These are phyloP conservation scores for Leucocoprinus sp. DNA, from an alignment of 768 basidiomycete genomes.

Conservation along the genomic window DNA sequence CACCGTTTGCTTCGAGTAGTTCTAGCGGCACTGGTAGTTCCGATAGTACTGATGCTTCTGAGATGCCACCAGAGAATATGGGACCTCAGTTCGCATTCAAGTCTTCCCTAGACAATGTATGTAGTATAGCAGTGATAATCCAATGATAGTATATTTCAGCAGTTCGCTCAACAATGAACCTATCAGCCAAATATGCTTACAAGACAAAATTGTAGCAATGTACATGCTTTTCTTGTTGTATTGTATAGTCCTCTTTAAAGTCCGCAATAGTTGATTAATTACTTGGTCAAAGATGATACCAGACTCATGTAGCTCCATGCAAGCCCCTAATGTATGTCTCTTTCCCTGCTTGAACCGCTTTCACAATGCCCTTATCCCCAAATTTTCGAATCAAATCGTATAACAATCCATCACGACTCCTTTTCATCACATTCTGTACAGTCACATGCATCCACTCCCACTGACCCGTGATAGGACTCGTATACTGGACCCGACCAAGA, in stretches of 20 bases:
- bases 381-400: constrained; percentile 24
- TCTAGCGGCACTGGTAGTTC: too few species aligned
- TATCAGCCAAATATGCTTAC: background rate
- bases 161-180: constrained; percentile 32
- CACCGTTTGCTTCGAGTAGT: too few species aligned
- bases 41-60: too few species aligned
- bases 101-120: too few species aligned
- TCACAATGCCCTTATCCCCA: constrained; percentile 19
- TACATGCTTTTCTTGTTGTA: background rate
- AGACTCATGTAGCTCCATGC: too few species aligned
- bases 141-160: constrained; percentile 41
- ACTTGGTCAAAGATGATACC: too few species aligned
- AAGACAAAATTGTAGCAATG: constrained; percentile 5
- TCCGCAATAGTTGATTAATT: too few species aligned
- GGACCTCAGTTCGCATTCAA: too few species aligned
- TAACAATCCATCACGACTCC: constrained; percentile 28
- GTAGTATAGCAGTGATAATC: too few species aligned
- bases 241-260: too few species aligned
- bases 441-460: constrained; percentile 29
- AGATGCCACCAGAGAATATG: too few species aligned
- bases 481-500: constrained; percentile 28
- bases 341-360: constrained; percentile 18
- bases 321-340: constrained; percentile 1
- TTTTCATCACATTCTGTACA: constrained; percentile 26
- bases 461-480: constrained; percentile 23